Percentiles rank a stretch among this genome's conserved stretches.
phyloP scores from a whole-genome alignment of 2,329 filamentous ascomycete species.

The Penicillium sp. region DNA sequence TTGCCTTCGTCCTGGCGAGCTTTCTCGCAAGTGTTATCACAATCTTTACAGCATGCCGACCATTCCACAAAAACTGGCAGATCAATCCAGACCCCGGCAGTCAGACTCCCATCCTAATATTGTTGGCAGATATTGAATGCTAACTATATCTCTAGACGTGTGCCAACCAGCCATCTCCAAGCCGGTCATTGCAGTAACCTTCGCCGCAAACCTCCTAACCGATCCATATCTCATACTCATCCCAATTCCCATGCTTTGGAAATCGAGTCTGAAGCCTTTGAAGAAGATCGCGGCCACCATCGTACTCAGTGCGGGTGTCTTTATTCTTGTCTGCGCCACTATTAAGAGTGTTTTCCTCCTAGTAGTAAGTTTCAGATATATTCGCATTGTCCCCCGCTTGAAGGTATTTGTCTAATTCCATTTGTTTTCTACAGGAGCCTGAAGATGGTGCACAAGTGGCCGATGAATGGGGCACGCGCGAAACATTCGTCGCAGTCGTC shows the following conservation, averaged over 20 bases:
- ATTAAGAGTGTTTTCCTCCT: slow-evolving; percentile 52
- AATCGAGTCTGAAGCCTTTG: slow-evolving; percentile 45
- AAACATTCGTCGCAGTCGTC: slow-evolving; percentile 42
- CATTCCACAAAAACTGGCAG: slow-evolving; percentile 55
- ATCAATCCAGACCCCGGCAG: slow-evolving; percentile 57
- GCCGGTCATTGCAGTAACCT: slow-evolving; percentile 48
- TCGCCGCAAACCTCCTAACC: slow-evolving; percentile 52
- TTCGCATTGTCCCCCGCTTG: neutral
- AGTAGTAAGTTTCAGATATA: slow-evolving; percentile 24
- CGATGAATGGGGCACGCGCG: slow-evolving; percentile 39
- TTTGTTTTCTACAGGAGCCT: slow-evolving; percentile 23
- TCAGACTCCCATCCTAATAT: slow-evolving; percentile 30
- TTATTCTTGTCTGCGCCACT: slow-evolving; percentile 53
- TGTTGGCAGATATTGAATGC: neutral
- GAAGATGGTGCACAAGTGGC: slow-evolving; percentile 32
- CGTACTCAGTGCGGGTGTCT: slow-evolving; percentile 53
- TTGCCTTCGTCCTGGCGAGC: slow-evolving; percentile 45
- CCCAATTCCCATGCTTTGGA: slow-evolving; percentile 56
- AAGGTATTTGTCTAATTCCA: neutral
- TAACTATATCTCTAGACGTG: slow-evolving; percentile 29
- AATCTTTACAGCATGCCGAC: slow-evolving; percentile 51
- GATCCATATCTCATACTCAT: slow-evolving; percentile 59
- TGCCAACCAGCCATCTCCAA: slow-evolving; percentile 51
- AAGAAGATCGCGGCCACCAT: slow-evolving; percentile 52
- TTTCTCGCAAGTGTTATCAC: slow-evolving; percentile 50